Percentiles rank a stretch among this genome's conserved stretches.
Conservation (phyloP, 495 filamentous ascomycete genomes). For the Bacidia gigantensis region DNA sequence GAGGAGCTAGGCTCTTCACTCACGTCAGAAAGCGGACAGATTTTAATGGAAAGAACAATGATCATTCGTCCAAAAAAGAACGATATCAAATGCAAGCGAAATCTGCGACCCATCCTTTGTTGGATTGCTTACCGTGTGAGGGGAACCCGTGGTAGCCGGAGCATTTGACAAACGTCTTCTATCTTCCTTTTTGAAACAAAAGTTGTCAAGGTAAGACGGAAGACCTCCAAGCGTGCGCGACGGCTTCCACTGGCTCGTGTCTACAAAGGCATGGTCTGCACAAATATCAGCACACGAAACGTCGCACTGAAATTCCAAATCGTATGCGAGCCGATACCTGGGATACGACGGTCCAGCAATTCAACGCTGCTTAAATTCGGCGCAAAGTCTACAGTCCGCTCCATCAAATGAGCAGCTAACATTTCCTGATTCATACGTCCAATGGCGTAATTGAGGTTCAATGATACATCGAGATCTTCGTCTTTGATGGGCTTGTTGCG, state of each 20-base stretch:
- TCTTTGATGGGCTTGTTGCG: no score
- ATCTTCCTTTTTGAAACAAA: slow-evolving; percentile 34
- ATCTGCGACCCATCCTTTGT: no score
- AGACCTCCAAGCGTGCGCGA: slow-evolving; percentile 52
- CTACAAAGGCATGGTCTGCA: slow-evolving; percentile 42
- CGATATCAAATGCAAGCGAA: no score
- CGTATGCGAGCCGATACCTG: slow-evolving; percentile 52
- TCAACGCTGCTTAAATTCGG: slow-evolving; percentile 70
- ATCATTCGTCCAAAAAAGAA: no score
- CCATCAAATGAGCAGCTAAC: slow-evolving; percentile 75
- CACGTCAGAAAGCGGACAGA: no score
- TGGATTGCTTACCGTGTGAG: slow-evolving; percentile 54
- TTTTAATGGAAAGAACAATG: no score
- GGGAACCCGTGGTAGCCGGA: slow-evolving; percentile 56
- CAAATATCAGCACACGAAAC: slow-evolving; percentile 7
- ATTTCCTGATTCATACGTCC: slow-evolving; percentile 48
- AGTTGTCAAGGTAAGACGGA: slow-evolving; percentile 60
- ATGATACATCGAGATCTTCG: no score
- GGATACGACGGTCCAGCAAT: slow-evolving; percentile 65
- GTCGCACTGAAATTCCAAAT: no score
- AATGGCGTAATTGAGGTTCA: no score
- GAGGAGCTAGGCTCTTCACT: no score
- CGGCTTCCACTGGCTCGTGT: slow-evolving; percentile 60
- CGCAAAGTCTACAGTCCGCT: slow-evolving; percentile 62
- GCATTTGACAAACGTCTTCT: slow-evolving; percentile 41